Evolutionary conservation across 495 filamentous ascomycete species (phyloP).

Genomic region (Penicillium salamii): DNA sequence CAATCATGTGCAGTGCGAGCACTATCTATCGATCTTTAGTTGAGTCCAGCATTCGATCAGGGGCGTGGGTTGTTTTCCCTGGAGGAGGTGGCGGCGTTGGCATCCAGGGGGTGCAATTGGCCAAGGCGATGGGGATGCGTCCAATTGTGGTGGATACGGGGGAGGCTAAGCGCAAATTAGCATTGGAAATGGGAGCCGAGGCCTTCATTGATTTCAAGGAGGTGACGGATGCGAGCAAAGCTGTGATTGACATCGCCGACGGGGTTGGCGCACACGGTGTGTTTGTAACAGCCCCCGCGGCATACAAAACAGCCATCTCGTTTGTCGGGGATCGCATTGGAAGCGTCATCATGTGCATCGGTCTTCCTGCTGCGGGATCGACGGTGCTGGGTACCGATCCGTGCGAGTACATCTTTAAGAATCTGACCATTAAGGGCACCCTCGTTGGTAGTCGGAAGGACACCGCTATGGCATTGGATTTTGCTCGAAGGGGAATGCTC

Average conservation of each 20-base stretch:
- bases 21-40: conserved; percentile 53
- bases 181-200: conserved; percentile 48
- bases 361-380: conserved; percentile 27
- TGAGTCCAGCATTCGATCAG: conserved; percentile 53
- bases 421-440: conserved; percentile 45
- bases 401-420: conserved; percentile 39
- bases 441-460: conserved; percentile 48
- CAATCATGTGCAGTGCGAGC: conserved; percentile 58
- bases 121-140: conserved; percentile 52
- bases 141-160: conserved; percentile 52
- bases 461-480: conserved; percentile 42
- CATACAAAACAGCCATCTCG: conserved; percentile 37
- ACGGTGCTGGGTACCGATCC: conserved; percentile 41
- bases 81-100: conserved; percentile 60
- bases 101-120: conserved; percentile 60
- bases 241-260: conserved; percentile 40
- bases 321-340: conserved; percentile 42
- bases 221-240: conserved; percentile 30
- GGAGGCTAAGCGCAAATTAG: conserved; percentile 35
- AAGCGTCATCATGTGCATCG: conserved; percentile 47
- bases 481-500: conserved; percentile 43
- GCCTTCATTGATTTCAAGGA: conserved; percentile 49
- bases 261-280: conserved; percentile 50
- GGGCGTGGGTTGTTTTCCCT: conserved; percentile 58
- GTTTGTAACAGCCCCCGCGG: conserved; percentile 47